Percentiles rank a stretch among this genome's conserved stretches.
Evolutionary conservation across 306 rosid genomes (phyloP).

Genomic region (Cucumis hystrix): DNA sequence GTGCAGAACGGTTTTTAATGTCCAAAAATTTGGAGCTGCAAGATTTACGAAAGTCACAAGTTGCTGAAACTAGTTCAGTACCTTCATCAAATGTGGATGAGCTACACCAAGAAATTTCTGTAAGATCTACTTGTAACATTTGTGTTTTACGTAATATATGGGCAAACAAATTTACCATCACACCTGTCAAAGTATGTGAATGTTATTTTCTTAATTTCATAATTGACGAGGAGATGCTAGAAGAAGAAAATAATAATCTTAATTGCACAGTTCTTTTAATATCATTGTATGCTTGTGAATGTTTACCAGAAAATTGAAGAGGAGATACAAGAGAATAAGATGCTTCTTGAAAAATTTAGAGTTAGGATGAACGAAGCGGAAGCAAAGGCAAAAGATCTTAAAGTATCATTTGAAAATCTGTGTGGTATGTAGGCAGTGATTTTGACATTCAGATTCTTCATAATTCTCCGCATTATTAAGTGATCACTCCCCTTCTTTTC

Average conservation of each 20-base stretch:
- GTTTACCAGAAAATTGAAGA: constrained; percentile 36
- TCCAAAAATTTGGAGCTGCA: constrained; percentile 43
- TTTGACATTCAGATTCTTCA: constrained; percentile 9
- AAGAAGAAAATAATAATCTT: background rate
- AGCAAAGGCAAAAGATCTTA: constrained; percentile 35
- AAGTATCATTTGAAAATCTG: constrained; percentile 45
- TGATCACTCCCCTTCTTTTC: background rate
- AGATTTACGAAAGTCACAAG: constrained; percentile 25
- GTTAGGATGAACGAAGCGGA: constrained; percentile 38
- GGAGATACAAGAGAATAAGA: constrained; percentile 27
- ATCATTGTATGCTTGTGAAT: constrained; percentile 10
- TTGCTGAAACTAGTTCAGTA: constrained; percentile 36
- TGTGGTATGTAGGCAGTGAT: constrained; percentile 36
- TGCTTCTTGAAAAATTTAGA: constrained; percentile 24
- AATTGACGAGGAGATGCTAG: background rate
- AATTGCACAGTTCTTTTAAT: background rate
- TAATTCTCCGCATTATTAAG: background rate
- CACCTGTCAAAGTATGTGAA: background rate
- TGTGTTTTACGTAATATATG: background rate
- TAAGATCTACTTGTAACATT: constrained; percentile 19
- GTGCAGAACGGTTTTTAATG: constrained; percentile 23
- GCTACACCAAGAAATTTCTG: constrained; percentile 56
- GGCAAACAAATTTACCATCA: background rate
- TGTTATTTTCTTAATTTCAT: background rate
- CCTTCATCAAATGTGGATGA: constrained; percentile 55